phyloP scores from a whole-genome alignment of 176 grass and related monocot genomes.

The Saccharum officinarum region DNA sequence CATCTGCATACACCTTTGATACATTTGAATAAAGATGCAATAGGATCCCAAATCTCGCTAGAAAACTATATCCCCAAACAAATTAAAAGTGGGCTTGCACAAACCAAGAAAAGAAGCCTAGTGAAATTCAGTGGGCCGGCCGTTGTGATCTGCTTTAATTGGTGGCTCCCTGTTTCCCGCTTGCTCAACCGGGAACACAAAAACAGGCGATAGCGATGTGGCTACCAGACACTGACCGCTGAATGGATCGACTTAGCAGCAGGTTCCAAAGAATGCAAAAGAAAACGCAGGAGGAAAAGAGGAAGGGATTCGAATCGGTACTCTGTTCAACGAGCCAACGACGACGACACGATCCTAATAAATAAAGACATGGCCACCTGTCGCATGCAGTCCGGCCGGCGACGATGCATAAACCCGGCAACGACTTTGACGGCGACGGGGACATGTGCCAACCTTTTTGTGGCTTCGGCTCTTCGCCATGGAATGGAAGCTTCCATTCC shows the following conservation, averaged over 20 bases:
- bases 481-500: constrained; percentile 10
- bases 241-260: background rate
- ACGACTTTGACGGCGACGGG: background rate
- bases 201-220: background rate
- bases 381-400: background rate
- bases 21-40: background rate
- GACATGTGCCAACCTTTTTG: background rate
- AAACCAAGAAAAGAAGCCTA: background rate
- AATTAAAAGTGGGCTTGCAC: background rate
- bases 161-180: constrained; percentile 10
- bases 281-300: background rate
- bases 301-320: too few species aligned
- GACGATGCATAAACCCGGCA: background rate
- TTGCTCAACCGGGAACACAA: background rate
- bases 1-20: constrained; percentile 1
- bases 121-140: background rate
- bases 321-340: background rate
- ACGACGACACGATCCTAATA: background rate
- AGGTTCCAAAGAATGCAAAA: background rate
- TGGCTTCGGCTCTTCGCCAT: background rate
- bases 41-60: background rate
- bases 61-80: background rate
- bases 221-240: background rate
- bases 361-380: background rate
- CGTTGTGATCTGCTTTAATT: background rate